These are phyloP conservation scores for Solanum hybrid DNA, from an alignment of 305 asterid species.

Conservation along the genomic window DNA sequence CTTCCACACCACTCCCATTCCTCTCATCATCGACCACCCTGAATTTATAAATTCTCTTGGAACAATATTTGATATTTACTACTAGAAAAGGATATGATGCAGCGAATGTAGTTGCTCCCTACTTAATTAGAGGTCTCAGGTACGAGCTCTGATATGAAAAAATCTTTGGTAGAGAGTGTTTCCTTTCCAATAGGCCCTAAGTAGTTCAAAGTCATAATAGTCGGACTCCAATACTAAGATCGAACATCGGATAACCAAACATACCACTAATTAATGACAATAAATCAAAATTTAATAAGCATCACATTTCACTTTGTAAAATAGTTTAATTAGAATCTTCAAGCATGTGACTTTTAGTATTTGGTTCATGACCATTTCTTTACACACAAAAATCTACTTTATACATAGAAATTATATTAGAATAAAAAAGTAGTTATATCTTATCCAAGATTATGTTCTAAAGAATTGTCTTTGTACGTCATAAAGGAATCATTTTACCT, in stretches of 20 bases:
- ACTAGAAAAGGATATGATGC: not conserved
- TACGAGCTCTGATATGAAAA: not conserved
- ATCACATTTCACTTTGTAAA: not conserved
- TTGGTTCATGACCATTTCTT: not conserved
- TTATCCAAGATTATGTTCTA: constrained; percentile 3
- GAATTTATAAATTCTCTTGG: not conserved
- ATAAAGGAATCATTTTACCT: constrained; percentile 3
- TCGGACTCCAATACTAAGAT: too few relatives aligned
- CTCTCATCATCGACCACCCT: not conserved
- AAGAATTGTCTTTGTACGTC: not conserved
- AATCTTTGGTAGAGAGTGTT: not conserved
- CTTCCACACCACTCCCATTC: not conserved
- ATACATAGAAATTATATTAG: not conserved
- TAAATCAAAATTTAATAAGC: not conserved
- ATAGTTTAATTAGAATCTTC: not conserved
- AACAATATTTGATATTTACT: not conserved
- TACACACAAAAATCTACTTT: not conserved
- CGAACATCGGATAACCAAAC: not conserved
- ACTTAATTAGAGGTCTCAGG: not conserved
- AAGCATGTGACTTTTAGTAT: not conserved
- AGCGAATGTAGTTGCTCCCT: not conserved
- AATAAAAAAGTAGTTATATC: not conserved
- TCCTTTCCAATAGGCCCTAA: not conserved
- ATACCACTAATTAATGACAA: not conserved
- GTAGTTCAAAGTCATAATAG: not conserved